Percentiles rank a stretch among this genome's conserved stretches.
Evolutionary conservation across 768 basidiomycete genomes (phyloP).

Genomic region (Tricholoma hemisulphureum): DNA sequence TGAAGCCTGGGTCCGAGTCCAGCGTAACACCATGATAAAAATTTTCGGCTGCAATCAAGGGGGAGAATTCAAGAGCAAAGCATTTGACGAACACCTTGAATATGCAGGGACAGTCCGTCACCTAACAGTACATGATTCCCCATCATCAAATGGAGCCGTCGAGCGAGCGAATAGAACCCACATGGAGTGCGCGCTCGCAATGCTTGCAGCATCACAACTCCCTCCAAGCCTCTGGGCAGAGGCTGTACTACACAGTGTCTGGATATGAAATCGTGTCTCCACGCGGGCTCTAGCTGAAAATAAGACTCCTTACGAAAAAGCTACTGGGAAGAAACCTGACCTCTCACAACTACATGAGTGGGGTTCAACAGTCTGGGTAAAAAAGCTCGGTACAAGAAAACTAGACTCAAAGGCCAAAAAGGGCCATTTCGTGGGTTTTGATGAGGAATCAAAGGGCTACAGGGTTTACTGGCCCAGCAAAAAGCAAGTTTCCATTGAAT

Average conservation of each 20-base stretch:
- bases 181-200: neutral
- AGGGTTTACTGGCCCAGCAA: no score
- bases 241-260: no score
- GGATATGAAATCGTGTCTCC: constrained; percentile 8
- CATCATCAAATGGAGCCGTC: constrained; percentile 4
- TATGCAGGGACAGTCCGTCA: neutral
- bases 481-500: neutral
- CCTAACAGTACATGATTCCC: neutral
- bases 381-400: neutral
- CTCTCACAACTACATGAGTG: no score
- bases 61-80: no score
- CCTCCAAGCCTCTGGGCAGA: no score
- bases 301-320: constrained; percentile 4
- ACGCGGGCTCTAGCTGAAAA: constrained; percentile 1
- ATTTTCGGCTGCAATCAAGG: no score
- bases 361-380: neutral
- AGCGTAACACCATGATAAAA: no score
- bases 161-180: constrained; percentile 6
- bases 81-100: neutral
- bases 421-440: no score
- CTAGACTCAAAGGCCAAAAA: no score
- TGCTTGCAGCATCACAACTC: no score
- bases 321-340: constrained; percentile 6
- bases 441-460: constrained; percentile 3
- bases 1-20: no score